Base-by-base conservation (phyloP, 164 flowering plant species). In the Kingdonia uniflora region DNA sequence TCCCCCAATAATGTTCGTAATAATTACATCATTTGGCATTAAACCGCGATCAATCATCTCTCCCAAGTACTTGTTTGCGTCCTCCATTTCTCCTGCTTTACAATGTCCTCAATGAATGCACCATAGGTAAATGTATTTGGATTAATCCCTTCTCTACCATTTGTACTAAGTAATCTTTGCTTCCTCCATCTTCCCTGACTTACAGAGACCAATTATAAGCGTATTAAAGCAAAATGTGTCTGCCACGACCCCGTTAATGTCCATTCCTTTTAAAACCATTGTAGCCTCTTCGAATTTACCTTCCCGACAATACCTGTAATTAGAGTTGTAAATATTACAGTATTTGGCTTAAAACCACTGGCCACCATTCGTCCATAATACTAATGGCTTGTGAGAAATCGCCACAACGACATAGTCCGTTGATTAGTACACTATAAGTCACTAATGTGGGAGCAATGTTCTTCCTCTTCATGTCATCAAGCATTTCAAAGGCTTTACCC, bases 91-190 rank as follows among this genome's bases (percentile, higher is more conserved):
- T 52, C 84, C 83, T 10, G 57, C 64, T 61, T 76, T 77, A 45
- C 76, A 46, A 69, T 80, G 74, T 19, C 75, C 53, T 62, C 58
- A 6, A 89, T 67, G 24, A 89, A 71, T 54, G 92, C 78, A 38
- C 86, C 86, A 64, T 77, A 89, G 6, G 87, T 79, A 55, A 56
- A 71, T 2, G 37, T 74, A 76, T 74, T 75, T 14, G 92, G 90
- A 37, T 63, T 37, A 79, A 46, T 48, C 90, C 81, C 20, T 56
- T 67, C 12, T 60, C 72, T 56, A 43, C 16, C 86, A 86, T 81
- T 59, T 77, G 83, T 37, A 24, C 49, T 14, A 82, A 56, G 59
- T 61, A 74, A 14, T 45, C 60, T 41, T 68, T 26, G 96, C 91
- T 46, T 79, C 81, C 25, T 70, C 80, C 80, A 82, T 71, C 56